Percentiles rank a stretch among this genome's conserved stretches.
Evolutionary conservation across 495 filamentous ascomycete genomes (phyloP).

Genomic region (Hypomontagnella monticulosa): DNA sequence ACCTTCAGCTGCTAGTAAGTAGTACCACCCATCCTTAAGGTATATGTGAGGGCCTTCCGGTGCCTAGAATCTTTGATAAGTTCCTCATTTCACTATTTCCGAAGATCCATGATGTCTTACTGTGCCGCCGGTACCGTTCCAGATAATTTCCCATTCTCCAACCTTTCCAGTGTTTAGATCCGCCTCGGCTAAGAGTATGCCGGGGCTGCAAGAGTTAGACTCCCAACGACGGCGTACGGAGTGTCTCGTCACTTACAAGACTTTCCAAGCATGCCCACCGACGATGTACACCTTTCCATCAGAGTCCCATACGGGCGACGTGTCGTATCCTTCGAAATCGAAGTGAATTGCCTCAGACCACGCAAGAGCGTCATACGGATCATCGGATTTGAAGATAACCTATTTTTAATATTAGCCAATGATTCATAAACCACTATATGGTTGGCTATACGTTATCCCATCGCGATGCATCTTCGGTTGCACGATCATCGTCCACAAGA

Average conservation of each 20-base stretch:
- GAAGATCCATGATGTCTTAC: slow-evolving; percentile 18
- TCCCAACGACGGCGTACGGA: not conserved
- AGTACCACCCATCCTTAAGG: slow-evolving; percentile 69
- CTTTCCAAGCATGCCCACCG: slow-evolving; percentile 54
- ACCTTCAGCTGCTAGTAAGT: slow-evolving; percentile 73
- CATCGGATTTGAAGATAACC: slow-evolving; percentile 53
- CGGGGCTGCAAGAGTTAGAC: slow-evolving; percentile 39
- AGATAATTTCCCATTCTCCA: slow-evolving; percentile 51
- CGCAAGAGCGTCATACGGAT: slow-evolving; percentile 46
- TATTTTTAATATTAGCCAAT: slow-evolving; percentile 12
- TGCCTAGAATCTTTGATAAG: slow-evolving; percentile 43
- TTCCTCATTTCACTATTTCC: not conserved
- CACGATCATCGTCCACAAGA: slow-evolving; percentile 53
- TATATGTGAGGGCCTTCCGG: slow-evolving; percentile 75
- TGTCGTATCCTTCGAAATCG: slow-evolving; percentile 55
- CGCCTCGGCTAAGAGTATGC: slow-evolving; percentile 50
- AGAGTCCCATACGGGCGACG: slow-evolving; percentile 60
- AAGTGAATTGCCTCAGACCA: slow-evolving; percentile 56
- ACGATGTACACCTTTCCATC: slow-evolving; percentile 61
- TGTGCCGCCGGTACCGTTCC: slow-evolving; percentile 56
- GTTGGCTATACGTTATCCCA: slow-evolving; percentile 52
- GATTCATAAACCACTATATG: no score
- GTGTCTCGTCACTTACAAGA: slow-evolving; percentile 41
- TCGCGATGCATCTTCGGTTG: slow-evolving; percentile 45
- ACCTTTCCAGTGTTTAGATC: slow-evolving; percentile 51